Evolutionary conservation across 176 grass and related monocot species (phyloP).

Genomic region (Ensete ventricosum): DNA sequence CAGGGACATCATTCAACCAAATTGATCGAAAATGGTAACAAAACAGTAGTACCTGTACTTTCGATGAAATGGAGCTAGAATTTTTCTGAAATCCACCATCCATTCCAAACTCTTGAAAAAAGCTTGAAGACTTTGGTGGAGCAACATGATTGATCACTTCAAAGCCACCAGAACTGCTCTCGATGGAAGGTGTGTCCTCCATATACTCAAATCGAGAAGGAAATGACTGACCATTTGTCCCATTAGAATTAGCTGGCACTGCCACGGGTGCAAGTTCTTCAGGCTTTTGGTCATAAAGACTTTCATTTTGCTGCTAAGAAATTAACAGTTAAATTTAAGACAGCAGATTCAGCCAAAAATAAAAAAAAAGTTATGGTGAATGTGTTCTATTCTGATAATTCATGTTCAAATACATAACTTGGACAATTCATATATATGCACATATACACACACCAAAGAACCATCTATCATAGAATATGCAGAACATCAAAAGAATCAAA

Average conservation of each 20-base stretch:
- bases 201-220: slow-evolving; percentile 84
- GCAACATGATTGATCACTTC: slow-evolving; percentile 65
- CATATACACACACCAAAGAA: too few relatives aligned
- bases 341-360: slow-evolving; percentile 5
- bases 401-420: too few relatives aligned
- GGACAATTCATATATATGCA: too few relatives aligned
- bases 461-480: too few relatives aligned
- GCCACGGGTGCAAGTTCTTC: slow-evolving; percentile 58
- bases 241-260: slow-evolving; percentile 29
- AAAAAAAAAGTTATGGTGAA: slow-evolving; percentile 5
- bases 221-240: slow-evolving; percentile 34
- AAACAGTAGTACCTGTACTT: slow-evolving; percentile 51
- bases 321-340: neutral
- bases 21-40: neutral
- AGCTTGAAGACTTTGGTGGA: slow-evolving; percentile 77
- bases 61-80: slow-evolving; percentile 45
- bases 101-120: slow-evolving; percentile 93
- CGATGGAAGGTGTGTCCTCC: slow-evolving; percentile 39
- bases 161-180: slow-evolving; percentile 34
- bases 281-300: slow-evolving; percentile 90
- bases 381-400: neutral
- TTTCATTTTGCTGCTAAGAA: slow-evolving; percentile 68
- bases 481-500: too few relatives aligned
- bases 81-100: slow-evolving; percentile 75
- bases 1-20: neutral